phyloP scores from a whole-genome alignment of 257 asterid species.

The Salvia hispanica region DNA sequence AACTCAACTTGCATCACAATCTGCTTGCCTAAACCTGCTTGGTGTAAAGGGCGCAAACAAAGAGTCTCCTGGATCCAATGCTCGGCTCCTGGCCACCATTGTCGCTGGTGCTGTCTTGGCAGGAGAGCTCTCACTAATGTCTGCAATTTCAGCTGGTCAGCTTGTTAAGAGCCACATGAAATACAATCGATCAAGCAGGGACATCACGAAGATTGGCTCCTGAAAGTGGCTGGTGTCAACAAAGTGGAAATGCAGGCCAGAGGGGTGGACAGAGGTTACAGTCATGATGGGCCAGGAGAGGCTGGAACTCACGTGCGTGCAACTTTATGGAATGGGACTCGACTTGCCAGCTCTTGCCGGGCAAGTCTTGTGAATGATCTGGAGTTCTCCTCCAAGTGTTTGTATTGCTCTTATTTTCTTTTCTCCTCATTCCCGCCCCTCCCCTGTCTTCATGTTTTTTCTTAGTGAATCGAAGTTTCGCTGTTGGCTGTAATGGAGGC shows the following conservation, averaged over 20 bases:
- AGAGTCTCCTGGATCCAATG: slow-evolving; percentile 73
- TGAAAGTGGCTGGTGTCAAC: slow-evolving; percentile 2
- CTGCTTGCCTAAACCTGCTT: slow-evolving; percentile 84
- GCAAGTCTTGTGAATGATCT: not conserved
- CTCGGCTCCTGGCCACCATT: slow-evolving; percentile 68
- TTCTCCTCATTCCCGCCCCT: not conserved
- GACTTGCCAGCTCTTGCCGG: not conserved
- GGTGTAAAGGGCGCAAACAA: slow-evolving; percentile 84
- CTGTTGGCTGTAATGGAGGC: slow-evolving; percentile 27
- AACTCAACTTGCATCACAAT: slow-evolving; percentile 86
- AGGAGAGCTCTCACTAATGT: slow-evolving; percentile 86
- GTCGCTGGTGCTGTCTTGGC: slow-evolving; percentile 86
- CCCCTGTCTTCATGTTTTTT: not conserved
- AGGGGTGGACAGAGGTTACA: not conserved
- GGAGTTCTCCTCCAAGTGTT: slow-evolving; percentile 20
- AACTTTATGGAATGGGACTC: not conserved
- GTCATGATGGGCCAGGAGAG: slow-evolving; percentile 20
- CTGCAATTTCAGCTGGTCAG: slow-evolving; percentile 94
- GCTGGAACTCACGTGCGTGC: not conserved
- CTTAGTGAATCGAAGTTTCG: slow-evolving; percentile 22
- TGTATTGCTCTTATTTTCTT: slow-evolving; percentile 21
- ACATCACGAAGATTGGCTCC: slow-evolving; percentile 52
- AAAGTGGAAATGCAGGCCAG: not conserved
- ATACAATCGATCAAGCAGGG: slow-evolving; percentile 85
- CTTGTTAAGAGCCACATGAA: slow-evolving; percentile 93